phyloP scores from a whole-genome alignment of 306 rosid genomes.

The Ammopiptanthus mongolicus region DNA sequence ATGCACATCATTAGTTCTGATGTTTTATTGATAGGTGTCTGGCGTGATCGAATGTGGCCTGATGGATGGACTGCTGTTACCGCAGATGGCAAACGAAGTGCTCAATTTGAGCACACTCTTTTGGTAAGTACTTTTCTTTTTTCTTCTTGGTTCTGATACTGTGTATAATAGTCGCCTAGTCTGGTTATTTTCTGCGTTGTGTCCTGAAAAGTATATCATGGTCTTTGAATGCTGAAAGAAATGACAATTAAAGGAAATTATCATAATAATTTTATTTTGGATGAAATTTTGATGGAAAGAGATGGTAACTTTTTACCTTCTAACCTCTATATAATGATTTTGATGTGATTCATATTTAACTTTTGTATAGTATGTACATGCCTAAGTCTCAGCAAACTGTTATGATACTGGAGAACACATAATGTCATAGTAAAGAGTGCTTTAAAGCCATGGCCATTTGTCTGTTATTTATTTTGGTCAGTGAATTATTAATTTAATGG shows the following conservation, averaged over 20 bases:
- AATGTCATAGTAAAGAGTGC: not conserved
- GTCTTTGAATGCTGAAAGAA: not conserved
- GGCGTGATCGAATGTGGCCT: slow-evolving; percentile 99
- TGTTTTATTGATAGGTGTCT: slow-evolving; percentile 44
- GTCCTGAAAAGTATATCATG: too few relatives aligned
- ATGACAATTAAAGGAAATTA: not conserved
- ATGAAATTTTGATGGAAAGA: not conserved
- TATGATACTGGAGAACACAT: not conserved
- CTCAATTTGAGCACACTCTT: slow-evolving; percentile 96
- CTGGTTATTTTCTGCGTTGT: slow-evolving; percentile 8
- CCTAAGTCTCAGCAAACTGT: not conserved
- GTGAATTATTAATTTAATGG: not conserved
- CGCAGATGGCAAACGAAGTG: slow-evolving; percentile 87
- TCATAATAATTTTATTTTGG: not conserved
- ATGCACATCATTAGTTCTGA: not conserved
- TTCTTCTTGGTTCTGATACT: not conserved
- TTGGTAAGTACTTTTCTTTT: slow-evolving; percentile 48
- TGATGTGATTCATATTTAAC: not conserved
- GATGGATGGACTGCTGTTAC: slow-evolving; percentile 94
- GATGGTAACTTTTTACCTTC: not conserved
- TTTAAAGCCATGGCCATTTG: not conserved
- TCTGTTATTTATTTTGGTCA: not conserved
- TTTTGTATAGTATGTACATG: not conserved
- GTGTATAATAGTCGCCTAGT: not conserved
- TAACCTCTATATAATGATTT: not conserved